A percentile compares a stretch with the other conserved stretches of the same genome.
phyloP scores from a whole-genome alignment of 192 early-diverging fungal genomes.

The Linnemannia exigua region DNA sequence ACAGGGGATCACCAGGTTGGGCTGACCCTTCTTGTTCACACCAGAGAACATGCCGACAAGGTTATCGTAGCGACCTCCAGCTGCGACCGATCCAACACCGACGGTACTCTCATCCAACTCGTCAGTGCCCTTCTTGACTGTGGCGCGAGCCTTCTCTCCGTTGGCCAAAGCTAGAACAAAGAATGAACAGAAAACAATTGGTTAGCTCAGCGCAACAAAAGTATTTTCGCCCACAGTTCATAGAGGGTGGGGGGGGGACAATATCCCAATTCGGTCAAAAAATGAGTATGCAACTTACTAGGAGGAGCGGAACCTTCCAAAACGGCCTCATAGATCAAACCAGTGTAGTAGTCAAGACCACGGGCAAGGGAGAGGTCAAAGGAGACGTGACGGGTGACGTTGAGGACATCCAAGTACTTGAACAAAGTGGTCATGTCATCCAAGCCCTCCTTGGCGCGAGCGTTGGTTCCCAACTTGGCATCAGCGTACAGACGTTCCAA shows the following conservation, averaged over 20 bases:
- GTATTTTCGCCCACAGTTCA: too few species aligned
- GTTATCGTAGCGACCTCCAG: conserved; percentile 97
- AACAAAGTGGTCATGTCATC: conserved; percentile 91
- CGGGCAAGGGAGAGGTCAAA: conserved; percentile 98
- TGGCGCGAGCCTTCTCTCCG: conserved; percentile 56
- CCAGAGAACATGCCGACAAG: conserved; percentile 97
- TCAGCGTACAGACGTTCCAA: conserved; percentile 79
- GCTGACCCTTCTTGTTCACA: conserved; percentile 68
- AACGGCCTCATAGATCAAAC: conserved; percentile 98
- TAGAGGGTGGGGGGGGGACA: too few species aligned
- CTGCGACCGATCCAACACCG: conserved; percentile 96
- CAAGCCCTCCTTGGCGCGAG: conserved; percentile 82
- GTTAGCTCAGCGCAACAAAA: background rate
- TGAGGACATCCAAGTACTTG: conserved; percentile 86
- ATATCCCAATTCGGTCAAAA: background rate
- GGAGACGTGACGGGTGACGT: conserved; percentile 78
- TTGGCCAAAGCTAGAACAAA: conserved; percentile 56
- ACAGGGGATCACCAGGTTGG: conserved; percentile 87
- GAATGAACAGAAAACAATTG: background rate
- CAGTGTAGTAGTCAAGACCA: conserved; percentile 99
- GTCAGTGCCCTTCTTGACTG: conserved; percentile 65
- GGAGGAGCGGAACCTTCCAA: conserved; percentile 69
- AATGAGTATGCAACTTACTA: conserved; percentile 46
- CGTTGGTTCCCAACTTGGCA: conserved; percentile 73
- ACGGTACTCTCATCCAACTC: conserved; percentile 81